A percentile compares a stretch with the other conserved stretches of the same genome.
These are phyloP conservation scores for Plantago rigida DNA, from an alignment of 305 asterid species.

Conservation along the genomic window DNA sequence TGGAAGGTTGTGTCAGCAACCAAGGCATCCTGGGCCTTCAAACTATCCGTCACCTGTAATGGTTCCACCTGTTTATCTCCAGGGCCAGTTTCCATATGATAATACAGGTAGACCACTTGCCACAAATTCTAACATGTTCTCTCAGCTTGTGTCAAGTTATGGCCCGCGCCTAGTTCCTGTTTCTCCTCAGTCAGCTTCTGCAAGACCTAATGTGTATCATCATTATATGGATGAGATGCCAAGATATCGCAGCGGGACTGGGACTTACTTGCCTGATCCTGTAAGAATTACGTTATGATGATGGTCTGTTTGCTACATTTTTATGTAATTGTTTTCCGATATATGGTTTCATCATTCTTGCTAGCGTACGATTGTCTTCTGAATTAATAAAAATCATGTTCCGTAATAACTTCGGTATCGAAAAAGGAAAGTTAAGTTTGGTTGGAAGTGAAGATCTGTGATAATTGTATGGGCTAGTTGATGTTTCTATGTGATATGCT, in stretches of 20 bases:
- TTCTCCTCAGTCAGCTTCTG: conserved; percentile 54
- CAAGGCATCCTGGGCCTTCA: conserved; percentile 46
- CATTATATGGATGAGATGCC: conserved; percentile 68
- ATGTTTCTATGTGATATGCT: background rate
- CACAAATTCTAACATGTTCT: conserved; percentile 43
- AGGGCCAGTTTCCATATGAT: conserved; percentile 73
- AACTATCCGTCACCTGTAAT: conserved; percentile 63
- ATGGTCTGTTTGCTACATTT: conserved; percentile 15
- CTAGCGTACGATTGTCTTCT: background rate
- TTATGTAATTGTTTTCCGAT: background rate
- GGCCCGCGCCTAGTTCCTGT: conserved; percentile 62
- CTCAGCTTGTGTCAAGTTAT: conserved; percentile 64
- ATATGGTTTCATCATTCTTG: background rate
- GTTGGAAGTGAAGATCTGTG: conserved; percentile 9
- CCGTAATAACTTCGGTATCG: background rate
- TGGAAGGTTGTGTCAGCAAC: conserved; percentile 87
- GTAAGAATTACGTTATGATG: conserved; percentile 47
- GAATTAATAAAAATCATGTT: background rate
- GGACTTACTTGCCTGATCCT: conserved; percentile 94
- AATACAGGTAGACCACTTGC: conserved; percentile 74
- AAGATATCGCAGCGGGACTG: conserved; percentile 85
- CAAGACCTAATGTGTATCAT: conserved; percentile 59
- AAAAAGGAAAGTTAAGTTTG: background rate
- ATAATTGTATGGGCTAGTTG: background rate
- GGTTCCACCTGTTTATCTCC: conserved; percentile 82